Percentiles rank a stretch among this genome's conserved stretches.
phyloP scores from a whole-genome alignment of 768 basidiomycete genomes.

The Mycena vulgaris region DNA sequence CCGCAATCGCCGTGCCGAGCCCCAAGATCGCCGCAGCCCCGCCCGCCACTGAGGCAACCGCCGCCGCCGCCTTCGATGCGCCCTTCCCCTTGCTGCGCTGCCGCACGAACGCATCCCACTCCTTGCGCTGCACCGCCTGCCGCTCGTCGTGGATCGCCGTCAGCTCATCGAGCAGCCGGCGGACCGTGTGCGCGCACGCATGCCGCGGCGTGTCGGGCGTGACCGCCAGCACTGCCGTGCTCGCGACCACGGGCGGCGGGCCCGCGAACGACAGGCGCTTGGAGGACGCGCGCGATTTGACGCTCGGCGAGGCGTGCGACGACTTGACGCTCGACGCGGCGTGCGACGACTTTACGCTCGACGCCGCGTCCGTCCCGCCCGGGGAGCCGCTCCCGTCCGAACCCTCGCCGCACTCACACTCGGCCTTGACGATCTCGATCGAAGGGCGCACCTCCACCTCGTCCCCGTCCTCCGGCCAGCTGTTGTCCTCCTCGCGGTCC shows the following conservation, averaged over 20 bases:
- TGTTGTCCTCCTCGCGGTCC: constrained; percentile 84
- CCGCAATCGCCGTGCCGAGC: constrained; percentile 72
- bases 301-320: constrained; percentile 57
- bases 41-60: constrained; percentile 47
- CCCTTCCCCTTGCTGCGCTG: constrained; percentile 68
- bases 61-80: constrained; percentile 47
- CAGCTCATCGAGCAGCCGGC: constrained; percentile 80
- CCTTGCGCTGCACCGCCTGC: constrained; percentile 77
- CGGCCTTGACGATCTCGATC: constrained; percentile 62
- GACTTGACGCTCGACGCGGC: constrained; percentile 56
- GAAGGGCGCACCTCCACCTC: constrained; percentile 42
- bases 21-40: constrained; percentile 80
- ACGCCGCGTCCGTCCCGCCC: constrained; percentile 13
- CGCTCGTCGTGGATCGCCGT: constrained; percentile 88
- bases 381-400: constrained; percentile 37
- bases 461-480: constrained; percentile 75
- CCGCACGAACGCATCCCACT: constrained; percentile 92
- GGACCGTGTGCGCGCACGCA: constrained; percentile 82
- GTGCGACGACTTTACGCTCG: constrained; percentile 26
- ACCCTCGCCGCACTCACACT: constrained; percentile 52
- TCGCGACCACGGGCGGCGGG: constrained; percentile 1
- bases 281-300: constrained; percentile 67
- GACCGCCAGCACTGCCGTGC: constrained; percentile 65
- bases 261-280: constrained; percentile 57
- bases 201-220: constrained; percentile 78